Base-by-base conservation (phyloP, 306 rosid genomes). In the Cercis canadensis region DNA sequence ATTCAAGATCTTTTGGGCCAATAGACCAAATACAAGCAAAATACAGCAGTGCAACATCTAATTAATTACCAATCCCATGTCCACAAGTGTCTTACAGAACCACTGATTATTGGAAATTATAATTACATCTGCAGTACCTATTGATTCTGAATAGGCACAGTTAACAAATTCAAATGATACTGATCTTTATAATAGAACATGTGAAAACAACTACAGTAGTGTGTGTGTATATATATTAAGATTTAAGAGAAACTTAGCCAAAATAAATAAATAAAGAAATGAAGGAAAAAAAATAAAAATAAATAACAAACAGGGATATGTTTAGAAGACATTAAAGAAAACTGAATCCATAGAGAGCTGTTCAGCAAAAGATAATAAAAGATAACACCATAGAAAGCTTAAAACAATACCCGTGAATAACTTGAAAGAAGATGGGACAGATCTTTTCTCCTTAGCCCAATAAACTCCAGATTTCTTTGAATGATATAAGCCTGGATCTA, bases 381-480 rank as follows among this genome's bases (percentile, higher is more conserved):
- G 29, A 24, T 24, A 24, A 24, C 29, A 24, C 29, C 29, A 46
- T 12, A 13, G 72, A 58, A 52, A 33, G 34, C 34, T 45, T 16
- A 39, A 66, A 73, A 44, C 8, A 72, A 60, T 79, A 91, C 97
- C 99, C 33, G 88, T 80, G 75, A 83, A 94, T 82, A 94, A 70
- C 89, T 91, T 94, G 87, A 94, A 91, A 0, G 97, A 89, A 29
- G 96, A 81, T 0, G 97, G 99, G 29, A 86, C 80, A 17, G 99
- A 85, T 73, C 96, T 87, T 74, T 83, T 86, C 86, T 91, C 97
- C 76, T 89, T 94, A 17, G 99, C 99, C 87, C 89, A 91, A 83
- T 87, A 94, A 51, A 91, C 92, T 6, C 92, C 94, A 17, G 99
- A 94, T 78, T 84, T 88, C 72, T 82, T 86, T 9, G 87, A 75